These are phyloP conservation scores for Aaosphaeria arxii DNA, from an alignment of 2,329 filamentous ascomycete genomes.

Conservation along the genomic window DNA sequence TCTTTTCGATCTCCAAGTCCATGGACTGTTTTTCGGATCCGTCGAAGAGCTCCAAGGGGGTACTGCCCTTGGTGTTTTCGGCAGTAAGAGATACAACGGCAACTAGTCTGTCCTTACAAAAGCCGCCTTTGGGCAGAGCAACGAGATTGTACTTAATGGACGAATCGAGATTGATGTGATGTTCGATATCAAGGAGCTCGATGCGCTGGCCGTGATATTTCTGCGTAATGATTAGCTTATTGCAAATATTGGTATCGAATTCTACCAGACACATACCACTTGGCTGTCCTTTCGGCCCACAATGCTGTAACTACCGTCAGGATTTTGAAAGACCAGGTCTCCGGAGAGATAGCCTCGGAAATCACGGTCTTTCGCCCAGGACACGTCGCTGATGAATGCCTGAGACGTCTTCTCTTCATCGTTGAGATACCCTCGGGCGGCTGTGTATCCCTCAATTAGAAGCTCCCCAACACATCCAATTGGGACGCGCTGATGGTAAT, in stretches of 20 bases:
- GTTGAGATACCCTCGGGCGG: conserved; percentile 24
- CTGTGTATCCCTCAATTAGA: conserved; percentile 54
- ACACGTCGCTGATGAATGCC: conserved; percentile 16
- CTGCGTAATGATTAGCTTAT: conserved; percentile 2
- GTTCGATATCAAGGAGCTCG: conserved; percentile 23
- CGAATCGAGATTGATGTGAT: conserved; percentile 16
- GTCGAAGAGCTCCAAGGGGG: conserved; percentile 6
- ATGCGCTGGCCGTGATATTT: conserved; percentile 33
- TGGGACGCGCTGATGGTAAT: conserved; percentile 21
- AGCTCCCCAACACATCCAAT: conserved; percentile 46
- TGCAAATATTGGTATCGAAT: background rate
- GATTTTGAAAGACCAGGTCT: conserved; percentile 19
- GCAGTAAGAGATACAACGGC: conserved; percentile 9
- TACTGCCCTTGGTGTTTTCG: background rate
- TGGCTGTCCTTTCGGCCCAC: conserved; percentile 23
- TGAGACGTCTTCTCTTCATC: conserved; percentile 18
- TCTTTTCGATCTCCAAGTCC: conserved; percentile 5
- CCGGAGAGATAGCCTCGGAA: conserved; percentile 20
- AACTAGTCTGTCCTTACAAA: conserved; percentile 11
- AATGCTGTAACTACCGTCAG: conserved; percentile 18
- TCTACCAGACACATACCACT: conserved; percentile 12
- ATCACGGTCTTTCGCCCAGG: conserved; percentile 10
- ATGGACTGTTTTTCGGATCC: background rate
- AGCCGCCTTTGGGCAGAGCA: conserved; percentile 9
- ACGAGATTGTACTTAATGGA: conserved; percentile 12